Base-by-base conservation (phyloP, 116 monocot species). In the Posidonia oceanica region DNA sequence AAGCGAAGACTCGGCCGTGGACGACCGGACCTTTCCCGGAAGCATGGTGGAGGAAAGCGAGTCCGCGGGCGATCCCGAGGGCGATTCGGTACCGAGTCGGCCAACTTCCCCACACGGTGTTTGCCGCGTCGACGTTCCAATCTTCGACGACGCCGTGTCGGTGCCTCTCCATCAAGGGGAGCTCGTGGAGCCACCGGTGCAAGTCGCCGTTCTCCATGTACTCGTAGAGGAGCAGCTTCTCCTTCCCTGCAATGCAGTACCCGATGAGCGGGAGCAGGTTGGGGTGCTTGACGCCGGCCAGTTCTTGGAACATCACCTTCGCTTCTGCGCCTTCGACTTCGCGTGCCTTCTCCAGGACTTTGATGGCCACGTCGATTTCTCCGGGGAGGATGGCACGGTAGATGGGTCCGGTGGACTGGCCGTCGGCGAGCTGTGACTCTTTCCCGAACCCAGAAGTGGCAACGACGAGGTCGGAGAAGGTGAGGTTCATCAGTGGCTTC, bases 201-300 rank as follows among this genome's bases (percentile, higher is more conserved):
- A 96, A 77, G 77, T 96, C 91, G 15, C 96, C 91, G 20, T 79
- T 79, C 59, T 91, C 89, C 83, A 96, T 91, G 85, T 96, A 96
- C 69, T 91, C 87, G 64, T 91, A 89, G 5, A 96, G 74, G 4
- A 85, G 53, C 8, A 96, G 78, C 72, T 83, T 88, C 69, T 85
- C 78, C 54, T 67, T 80, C 37, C 91, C 96, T 10, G 88, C 69
- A 44, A 91, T 81, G 77, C 96, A 96, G 77, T 88, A 88, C 37
- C 96, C 91, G 42, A 88, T 76, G 21, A 96, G 86, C 10, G 91
- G 91, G 4, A 96, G 82, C 42, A 96, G 57, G 66, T 96, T 96
- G 16, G 80, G 88, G 71, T 88, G 88, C 53, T 83, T 80, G 21
- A 91, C 76, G 11, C 61, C 58, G 4, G 77, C 83, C 6, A 91